Evolutionary conservation across 768 basidiomycete genomes (phyloP).

Genomic region (Daedaleopsis nitida): DNA sequence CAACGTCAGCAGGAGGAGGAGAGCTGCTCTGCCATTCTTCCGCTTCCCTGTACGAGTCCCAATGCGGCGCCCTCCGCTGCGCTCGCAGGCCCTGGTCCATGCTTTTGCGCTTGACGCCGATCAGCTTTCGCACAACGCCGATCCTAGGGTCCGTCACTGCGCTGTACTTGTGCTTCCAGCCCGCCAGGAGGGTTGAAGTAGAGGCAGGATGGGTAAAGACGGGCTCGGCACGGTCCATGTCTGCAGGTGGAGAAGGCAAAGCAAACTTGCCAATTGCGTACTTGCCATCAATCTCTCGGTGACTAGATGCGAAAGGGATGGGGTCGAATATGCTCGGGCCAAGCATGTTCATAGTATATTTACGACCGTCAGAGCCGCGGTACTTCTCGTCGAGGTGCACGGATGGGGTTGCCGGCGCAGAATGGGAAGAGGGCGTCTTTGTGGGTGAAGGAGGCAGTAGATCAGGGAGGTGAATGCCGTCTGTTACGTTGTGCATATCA

Average conservation of each 20-base stretch:
- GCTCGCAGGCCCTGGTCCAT: conserved; percentile 39
- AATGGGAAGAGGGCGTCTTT: conserved; percentile 47
- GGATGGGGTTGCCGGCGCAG: conserved; percentile 54
- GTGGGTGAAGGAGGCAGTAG: conserved; percentile 54
- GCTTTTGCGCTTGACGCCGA: conserved; percentile 69
- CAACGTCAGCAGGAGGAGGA: conserved; percentile 36
- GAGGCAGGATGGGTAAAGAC: neutral
- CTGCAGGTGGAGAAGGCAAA: conserved; percentile 63
- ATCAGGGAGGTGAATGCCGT: conserved; percentile 36
- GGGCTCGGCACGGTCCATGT: conserved; percentile 32
- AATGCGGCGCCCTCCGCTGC: conserved; percentile 40
- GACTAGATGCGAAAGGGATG: conserved; percentile 69
- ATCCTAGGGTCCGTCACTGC: conserved; percentile 72
- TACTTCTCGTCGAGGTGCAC: conserved; percentile 44
- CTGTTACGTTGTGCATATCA: conserved; percentile 7
- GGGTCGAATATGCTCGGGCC: conserved; percentile 58
- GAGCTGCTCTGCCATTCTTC: conserved; percentile 49
- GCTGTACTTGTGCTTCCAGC: conserved; percentile 58
- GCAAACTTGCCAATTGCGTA: conserved; percentile 76
- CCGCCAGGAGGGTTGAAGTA: conserved; percentile 22
- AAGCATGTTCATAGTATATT: conserved; percentile 17
- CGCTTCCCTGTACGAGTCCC: conserved; percentile 43
- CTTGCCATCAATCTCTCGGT: conserved; percentile 69
- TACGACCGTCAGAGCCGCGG: conserved; percentile 26
- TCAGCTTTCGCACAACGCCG: conserved; percentile 65